Evolutionary conservation across 1,284 basidiomycete species (phyloP).

Genomic region (Anthracocystis setariae): DNA sequence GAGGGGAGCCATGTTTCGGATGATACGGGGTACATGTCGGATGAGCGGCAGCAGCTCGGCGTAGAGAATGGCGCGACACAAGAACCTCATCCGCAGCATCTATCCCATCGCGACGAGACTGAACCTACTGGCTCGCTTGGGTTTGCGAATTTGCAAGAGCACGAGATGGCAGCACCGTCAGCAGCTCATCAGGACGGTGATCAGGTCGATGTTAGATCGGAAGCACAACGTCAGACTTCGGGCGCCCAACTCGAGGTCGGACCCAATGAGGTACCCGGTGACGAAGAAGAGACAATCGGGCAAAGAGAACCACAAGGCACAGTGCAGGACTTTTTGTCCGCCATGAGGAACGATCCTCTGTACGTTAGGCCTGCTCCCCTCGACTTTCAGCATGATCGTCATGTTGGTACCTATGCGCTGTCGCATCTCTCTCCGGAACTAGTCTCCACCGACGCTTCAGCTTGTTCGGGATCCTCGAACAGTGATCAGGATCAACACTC

Average conservation of each 20-base stretch:
- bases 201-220: too few relatives aligned
- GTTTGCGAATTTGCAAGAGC: neutral
- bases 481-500: too few relatives aligned
- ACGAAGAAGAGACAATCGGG: neutral
- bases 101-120: too few relatives aligned
- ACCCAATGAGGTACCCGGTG: too few relatives aligned
- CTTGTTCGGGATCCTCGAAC: neutral
- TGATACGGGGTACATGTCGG: neutral
- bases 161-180: too few relatives aligned
- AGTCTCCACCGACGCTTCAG: neutral
- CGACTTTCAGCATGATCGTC: constrained; percentile 25
- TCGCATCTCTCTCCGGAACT: constrained; percentile 11
- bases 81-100: too few relatives aligned
- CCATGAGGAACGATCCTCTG: constrained; percentile 29
- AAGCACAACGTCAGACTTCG: too few relatives aligned
- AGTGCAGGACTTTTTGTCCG: constrained; percentile 18
- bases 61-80: neutral
- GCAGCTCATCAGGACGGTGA: too few relatives aligned
- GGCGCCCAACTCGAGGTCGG: too few relatives aligned
- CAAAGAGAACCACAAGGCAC: constrained; percentile 3
- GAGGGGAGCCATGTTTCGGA: neutral
- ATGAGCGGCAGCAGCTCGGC: neutral
- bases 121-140: too few relatives aligned
- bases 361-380: constrained; percentile 3
- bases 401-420: constrained; percentile 24